phyloP scores from a whole-genome alignment of 257 asterid species.

The Capsicum rhomboideum region DNA sequence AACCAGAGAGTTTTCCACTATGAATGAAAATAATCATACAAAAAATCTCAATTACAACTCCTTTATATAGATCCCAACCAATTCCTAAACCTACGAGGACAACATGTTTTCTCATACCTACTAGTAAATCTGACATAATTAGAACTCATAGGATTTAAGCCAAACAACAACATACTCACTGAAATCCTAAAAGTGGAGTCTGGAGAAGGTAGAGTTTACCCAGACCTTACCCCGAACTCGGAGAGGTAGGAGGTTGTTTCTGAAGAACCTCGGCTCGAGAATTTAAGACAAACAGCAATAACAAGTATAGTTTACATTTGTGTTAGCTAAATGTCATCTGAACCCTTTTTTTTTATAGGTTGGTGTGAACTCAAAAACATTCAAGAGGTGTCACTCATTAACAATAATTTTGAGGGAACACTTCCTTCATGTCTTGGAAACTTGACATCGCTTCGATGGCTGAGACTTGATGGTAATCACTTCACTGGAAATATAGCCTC shows the following conservation, averaged over 20 bases:
- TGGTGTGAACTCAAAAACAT: slow-evolving; percentile 2
- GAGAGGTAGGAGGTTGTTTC: no score
- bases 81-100: no score
- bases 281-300: background rate
- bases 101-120: no score
- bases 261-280: no score
- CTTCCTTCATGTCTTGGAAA: background rate
- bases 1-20: no score
- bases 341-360: background rate
- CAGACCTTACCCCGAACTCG: no score
- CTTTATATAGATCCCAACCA: no score
- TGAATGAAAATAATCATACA: no score
- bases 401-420: background rate
- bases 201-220: no score
- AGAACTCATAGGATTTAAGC: background rate
- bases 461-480: background rate
- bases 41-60: no score
- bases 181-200: no score
- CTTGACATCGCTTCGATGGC: slow-evolving; percentile 4
- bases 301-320: background rate
- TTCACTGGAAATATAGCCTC: background rate
- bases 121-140: no score
- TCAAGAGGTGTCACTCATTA: background rate
- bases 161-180: background rate
- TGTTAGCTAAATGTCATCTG: background rate